These are phyloP conservation scores for Orychophragmus violaceus DNA, from an alignment of 345 rosid genomes.

Conservation along the genomic window DNA sequence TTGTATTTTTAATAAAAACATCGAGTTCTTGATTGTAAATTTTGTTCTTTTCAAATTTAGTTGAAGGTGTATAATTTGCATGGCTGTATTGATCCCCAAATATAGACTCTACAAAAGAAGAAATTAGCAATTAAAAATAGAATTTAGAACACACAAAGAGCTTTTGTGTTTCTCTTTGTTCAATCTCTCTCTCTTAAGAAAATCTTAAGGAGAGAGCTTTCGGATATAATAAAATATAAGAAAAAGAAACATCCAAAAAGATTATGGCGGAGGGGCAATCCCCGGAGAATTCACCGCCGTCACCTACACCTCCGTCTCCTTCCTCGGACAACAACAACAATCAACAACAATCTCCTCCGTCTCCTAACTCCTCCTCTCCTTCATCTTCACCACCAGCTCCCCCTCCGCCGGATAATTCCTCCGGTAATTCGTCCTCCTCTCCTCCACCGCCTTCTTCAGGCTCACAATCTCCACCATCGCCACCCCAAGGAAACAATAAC, in stretches of 20 bases:
- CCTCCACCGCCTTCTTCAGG: conserved; percentile 32
- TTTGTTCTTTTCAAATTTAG: neutral
- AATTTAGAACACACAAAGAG: conserved; percentile 13
- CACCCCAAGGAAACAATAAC: conserved; percentile 12
- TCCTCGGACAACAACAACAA: neutral
- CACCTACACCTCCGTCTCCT: conserved; percentile 30
- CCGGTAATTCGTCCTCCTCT: conserved; percentile 5
- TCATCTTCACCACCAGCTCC: conserved; percentile 35
- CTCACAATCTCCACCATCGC: conserved; percentile 31
- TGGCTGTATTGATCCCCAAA: conserved; percentile 27
- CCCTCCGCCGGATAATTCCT: conserved; percentile 10
- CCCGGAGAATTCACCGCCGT: conserved; percentile 32
- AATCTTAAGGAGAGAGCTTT: conserved; percentile 20
- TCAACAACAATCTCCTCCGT: conserved; percentile 31
- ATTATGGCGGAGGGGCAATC: conserved; percentile 38
- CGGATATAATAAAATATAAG: neutral
- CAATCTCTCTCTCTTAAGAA: conserved; percentile 14
- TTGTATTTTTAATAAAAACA: neutral
- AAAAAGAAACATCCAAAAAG: conserved; percentile 8
- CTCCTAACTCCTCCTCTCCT: conserved; percentile 20
- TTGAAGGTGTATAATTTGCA: conserved; percentile 13
- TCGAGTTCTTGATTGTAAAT: conserved; percentile 7
- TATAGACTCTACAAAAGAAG: conserved; percentile 24
- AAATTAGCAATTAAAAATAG: conserved; percentile 26
- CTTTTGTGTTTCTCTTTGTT: conserved; percentile 28